phyloP scores from a whole-genome alignment of 139 green algal species.

The Chlorella ohadii region DNA sequence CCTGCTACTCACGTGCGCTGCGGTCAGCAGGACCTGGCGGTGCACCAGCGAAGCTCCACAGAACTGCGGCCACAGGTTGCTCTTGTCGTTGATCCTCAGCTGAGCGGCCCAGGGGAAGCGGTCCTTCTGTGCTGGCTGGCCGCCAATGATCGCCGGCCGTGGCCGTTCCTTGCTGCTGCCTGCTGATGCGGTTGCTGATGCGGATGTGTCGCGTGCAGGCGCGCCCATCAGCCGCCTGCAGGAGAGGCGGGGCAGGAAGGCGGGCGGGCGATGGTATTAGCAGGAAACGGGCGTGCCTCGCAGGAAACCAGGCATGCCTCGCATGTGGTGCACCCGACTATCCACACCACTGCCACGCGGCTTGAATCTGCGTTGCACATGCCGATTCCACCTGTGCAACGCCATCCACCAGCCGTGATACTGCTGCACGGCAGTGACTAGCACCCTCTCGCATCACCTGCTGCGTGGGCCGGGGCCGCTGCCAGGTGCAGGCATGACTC shows the following conservation, averaged over 20 bases:
- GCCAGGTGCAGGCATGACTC: no score
- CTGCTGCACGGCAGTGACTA: no score
- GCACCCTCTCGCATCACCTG: no score
- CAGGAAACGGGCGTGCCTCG: no score
- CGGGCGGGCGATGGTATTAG: no score
- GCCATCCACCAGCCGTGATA: no score
- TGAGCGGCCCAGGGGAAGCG: background rate
- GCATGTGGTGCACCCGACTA: no score
- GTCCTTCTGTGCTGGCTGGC: background rate
- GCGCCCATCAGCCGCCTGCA: background rate
- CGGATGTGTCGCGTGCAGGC: background rate
- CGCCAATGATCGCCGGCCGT: background rate
- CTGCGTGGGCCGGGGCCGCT: no score
- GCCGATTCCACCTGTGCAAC: no score
- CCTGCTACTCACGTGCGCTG: background rate
- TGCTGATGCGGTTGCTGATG: background rate
- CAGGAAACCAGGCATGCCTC: no score
- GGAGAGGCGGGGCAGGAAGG: background rate
- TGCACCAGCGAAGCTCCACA: background rate
- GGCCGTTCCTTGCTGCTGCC: background rate
- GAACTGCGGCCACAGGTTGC: background rate
- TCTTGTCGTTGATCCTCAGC: background rate
- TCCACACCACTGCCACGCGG: no score
- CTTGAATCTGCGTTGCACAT: no score
- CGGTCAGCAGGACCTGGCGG: background rate